Evolutionary conservation across 768 basidiomycete species (phyloP).

Genomic region (Austroboletus eburneus): DNA sequence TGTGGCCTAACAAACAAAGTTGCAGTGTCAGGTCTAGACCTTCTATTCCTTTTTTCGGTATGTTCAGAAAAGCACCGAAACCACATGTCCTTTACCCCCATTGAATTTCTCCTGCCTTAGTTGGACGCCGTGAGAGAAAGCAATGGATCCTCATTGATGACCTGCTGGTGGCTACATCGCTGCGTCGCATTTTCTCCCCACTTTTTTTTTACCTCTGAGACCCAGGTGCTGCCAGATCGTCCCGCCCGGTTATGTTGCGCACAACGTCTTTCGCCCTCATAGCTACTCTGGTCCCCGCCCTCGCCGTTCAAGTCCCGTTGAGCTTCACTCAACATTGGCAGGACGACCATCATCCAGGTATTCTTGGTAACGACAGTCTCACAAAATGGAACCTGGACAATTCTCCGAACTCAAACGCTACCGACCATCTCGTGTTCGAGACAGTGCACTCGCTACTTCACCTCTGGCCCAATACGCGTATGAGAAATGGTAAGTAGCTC

Average conservation of each 20-base stretch:
- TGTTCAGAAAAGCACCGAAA: too few relatives aligned
- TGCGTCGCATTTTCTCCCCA: too few relatives aligned
- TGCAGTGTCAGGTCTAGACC: too few relatives aligned
- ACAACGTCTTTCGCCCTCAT: neutral
- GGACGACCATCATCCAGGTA: neutral
- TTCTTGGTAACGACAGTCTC: neutral
- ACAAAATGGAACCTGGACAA: constrained; percentile 23
- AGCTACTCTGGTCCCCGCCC: neutral
- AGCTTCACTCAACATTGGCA: neutral
- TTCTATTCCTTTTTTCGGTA: too few relatives aligned
- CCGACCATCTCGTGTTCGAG: constrained; percentile 24
- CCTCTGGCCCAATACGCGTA: constrained; percentile 45
- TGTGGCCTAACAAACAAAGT: too few relatives aligned
- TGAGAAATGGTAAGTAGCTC: constrained; percentile 37
- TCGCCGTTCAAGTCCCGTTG: constrained; percentile 11
- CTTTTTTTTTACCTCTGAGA: too few relatives aligned
- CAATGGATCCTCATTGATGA: too few relatives aligned
- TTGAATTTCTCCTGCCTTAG: too few relatives aligned
- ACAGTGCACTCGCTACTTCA: constrained; percentile 32
- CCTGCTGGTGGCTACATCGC: too few relatives aligned
- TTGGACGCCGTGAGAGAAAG: too few relatives aligned
- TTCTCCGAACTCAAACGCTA: constrained; percentile 23
- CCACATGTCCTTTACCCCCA: too few relatives aligned
- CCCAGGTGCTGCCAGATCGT: too few relatives aligned
- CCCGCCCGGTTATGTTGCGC: neutral